Conservation (phyloP, 169 alveolate species). For the Plasmodium knowlesi region DNA sequence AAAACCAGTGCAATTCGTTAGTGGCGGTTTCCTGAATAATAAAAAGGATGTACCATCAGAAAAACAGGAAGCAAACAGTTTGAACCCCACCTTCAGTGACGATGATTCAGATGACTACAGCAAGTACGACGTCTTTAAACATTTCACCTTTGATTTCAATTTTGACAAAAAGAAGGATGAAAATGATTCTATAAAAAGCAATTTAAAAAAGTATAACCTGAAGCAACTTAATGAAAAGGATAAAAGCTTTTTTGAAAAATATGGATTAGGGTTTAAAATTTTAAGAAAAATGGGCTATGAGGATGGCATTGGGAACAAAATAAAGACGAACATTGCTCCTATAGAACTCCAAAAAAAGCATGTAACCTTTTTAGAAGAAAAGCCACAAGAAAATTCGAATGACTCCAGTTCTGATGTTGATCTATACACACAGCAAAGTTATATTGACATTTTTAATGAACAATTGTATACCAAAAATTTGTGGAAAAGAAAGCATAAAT, state of each 20-base stretch:
- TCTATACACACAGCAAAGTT: not conserved
- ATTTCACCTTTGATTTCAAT: constrained; percentile 52
- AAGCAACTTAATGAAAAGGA: constrained; percentile 44
- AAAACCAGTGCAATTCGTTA: constrained; percentile 63
- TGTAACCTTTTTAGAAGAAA: constrained; percentile 38
- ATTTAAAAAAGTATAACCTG: constrained; percentile 54
- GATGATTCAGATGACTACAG: constrained; percentile 61
- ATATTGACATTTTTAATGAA: not conserved
- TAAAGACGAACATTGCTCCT: constrained; percentile 73
- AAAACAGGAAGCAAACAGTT: not conserved
- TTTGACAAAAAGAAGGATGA: constrained; percentile 39
- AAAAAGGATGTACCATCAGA: not conserved
- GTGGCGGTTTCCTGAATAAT: constrained; percentile 60
- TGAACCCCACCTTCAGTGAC: constrained; percentile 8
- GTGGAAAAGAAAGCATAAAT: constrained; percentile 50
- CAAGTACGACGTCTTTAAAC: constrained; percentile 55
- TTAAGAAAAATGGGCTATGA: constrained; percentile 72
- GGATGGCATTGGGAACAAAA: constrained; percentile 72
- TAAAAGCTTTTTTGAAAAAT: constrained; percentile 41
- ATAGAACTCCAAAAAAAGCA: constrained; percentile 63
- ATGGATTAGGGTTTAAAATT: constrained; percentile 74
- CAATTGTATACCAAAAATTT: constrained; percentile 20
- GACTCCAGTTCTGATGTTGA: constrained; percentile 9
- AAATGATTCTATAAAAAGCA: constrained; percentile 35
- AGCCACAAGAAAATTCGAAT: constrained; percentile 7